Percentiles rank a stretch among this genome's conserved stretches.
phyloP scores from a whole-genome alignment of 2,329 filamentous ascomycete species.

The Beauveria sp. region DNA sequence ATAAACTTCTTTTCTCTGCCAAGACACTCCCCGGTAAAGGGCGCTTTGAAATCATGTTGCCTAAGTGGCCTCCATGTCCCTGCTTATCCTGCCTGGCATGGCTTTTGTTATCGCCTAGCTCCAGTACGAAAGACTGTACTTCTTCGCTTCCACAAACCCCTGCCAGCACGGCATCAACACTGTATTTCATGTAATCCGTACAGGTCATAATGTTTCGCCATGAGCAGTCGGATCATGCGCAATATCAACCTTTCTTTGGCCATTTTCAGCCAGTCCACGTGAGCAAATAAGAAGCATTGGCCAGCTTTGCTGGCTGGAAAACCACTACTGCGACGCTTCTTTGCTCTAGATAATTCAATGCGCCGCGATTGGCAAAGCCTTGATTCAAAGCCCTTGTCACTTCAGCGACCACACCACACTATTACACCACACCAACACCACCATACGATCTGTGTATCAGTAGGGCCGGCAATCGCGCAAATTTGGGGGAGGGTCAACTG shows the following conservation, averaged over 20 bases:
- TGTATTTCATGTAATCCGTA: not conserved
- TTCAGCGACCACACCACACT: not conserved
- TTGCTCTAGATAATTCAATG: not conserved
- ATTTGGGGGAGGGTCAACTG: not conserved
- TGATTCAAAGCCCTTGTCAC: not conserved
- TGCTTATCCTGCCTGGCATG: not conserved
- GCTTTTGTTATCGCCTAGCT: not conserved
- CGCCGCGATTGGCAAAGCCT: not conserved
- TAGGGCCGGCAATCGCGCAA: constrained; percentile 3
- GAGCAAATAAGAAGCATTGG: too few relatives aligned
- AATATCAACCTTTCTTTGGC: too few relatives aligned
- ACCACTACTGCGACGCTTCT: not conserved
- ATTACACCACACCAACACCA: not conserved
- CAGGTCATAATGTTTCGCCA: not conserved
- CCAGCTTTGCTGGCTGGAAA: too few relatives aligned
- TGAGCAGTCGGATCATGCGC: not conserved
- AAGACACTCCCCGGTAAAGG: not conserved
- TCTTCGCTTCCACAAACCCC: not conserved
- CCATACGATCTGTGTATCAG: not conserved
- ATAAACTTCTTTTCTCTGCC: not conserved
- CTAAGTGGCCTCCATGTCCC: not conserved
- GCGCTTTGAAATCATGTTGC: not conserved
- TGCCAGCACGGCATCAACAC: not conserved
- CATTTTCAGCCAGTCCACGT: too few relatives aligned
- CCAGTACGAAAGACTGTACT: too few relatives aligned